A percentile compares a stretch with the other conserved stretches of the same genome.
phyloP scores from a whole-genome alignment of 106 monocot species.

The Xerophyta viscosa region DNA sequence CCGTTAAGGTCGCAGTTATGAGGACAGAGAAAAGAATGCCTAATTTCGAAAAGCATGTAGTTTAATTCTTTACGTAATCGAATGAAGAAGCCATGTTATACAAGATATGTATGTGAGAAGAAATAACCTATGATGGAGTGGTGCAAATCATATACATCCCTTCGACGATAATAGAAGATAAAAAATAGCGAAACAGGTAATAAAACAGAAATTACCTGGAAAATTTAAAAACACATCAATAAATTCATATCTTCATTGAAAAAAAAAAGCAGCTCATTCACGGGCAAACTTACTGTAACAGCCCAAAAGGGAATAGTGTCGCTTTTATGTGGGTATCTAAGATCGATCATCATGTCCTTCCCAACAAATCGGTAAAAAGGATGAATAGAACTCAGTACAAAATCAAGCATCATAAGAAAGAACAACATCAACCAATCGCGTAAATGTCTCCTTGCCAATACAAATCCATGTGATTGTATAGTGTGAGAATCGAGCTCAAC shows the following conservation, averaged over 20 bases:
- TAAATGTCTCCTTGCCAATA: slow-evolving; percentile 9
- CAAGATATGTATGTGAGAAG: too few species aligned
- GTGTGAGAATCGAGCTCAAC: slow-evolving; percentile 20
- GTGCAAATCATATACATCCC: slow-evolving; percentile 19
- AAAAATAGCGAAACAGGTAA: slow-evolving; percentile 13
- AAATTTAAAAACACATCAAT: neutral
- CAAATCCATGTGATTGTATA: slow-evolving; percentile 13
- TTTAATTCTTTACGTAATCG: too few species aligned
- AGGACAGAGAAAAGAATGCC: slow-evolving; percentile 12
- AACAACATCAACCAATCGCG: slow-evolving; percentile 17
- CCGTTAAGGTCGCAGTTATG: slow-evolving; percentile 15
- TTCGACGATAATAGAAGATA: slow-evolving; percentile 5
- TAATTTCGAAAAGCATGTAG: neutral
- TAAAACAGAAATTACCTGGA: slow-evolving; percentile 11
- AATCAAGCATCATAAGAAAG: slow-evolving; percentile 7
- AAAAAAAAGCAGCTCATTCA: too few species aligned
- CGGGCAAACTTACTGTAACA: slow-evolving; percentile 15
- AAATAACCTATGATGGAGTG: slow-evolving; percentile 15
- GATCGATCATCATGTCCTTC: slow-evolving; percentile 19
- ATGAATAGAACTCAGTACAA: slow-evolving; percentile 13
- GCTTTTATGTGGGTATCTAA: slow-evolving; percentile 14
- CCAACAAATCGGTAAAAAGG: slow-evolving; percentile 22
- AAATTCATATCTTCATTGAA: neutral
- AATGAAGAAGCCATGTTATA: too few species aligned
- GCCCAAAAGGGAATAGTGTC: slow-evolving; percentile 22